Conservation (phyloP, 129 eudicot genomes). For the Escallonia rubra region DNA sequence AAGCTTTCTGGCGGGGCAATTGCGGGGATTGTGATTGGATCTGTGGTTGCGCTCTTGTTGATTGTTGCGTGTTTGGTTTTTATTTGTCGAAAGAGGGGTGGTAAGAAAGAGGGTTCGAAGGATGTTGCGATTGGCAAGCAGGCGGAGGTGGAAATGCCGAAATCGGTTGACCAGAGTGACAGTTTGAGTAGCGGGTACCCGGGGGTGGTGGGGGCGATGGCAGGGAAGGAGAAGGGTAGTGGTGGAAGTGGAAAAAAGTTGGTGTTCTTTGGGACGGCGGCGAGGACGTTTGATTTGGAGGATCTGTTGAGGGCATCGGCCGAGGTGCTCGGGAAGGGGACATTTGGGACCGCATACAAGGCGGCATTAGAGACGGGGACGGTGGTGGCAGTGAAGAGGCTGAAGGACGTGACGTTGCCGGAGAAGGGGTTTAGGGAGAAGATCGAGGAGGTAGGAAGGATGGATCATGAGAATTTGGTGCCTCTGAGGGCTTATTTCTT, state of each 20-base stretch:
- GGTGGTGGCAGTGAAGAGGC: slow-evolving; percentile 82
- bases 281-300: slow-evolving; percentile 60
- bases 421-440: slow-evolving; percentile 73
- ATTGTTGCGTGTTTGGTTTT: slow-evolving; percentile 40
- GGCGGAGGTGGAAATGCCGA: slow-evolving; percentile 36
- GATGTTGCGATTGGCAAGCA: slow-evolving; percentile 22
- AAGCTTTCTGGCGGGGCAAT: slow-evolving; percentile 79
- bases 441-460: slow-evolving; percentile 66
- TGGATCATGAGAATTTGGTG: slow-evolving; percentile 77
- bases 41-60: slow-evolving; percentile 40
- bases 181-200: slow-evolving; percentile 18
- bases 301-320: slow-evolving; percentile 86
- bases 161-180: slow-evolving; percentile 15
- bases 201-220: slow-evolving; percentile 10
- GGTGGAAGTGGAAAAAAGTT: slow-evolving; percentile 42
- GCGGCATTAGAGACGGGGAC: slow-evolving; percentile 68
- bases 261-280: slow-evolving; percentile 50
- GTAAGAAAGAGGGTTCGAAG: slow-evolving; percentile 15
- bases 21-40: slow-evolving; percentile 76
- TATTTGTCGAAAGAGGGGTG: slow-evolving; percentile 40
- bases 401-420: slow-evolving; percentile 63
- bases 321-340: slow-evolving; percentile 90
- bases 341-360: slow-evolving; percentile 87
- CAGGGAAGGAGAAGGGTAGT: slow-evolving; percentile 23
- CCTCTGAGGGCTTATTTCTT: slow-evolving; percentile 77